Base-by-base conservation (phyloP, 176 grass and related monocot species). In the Phragmites australis region DNA sequence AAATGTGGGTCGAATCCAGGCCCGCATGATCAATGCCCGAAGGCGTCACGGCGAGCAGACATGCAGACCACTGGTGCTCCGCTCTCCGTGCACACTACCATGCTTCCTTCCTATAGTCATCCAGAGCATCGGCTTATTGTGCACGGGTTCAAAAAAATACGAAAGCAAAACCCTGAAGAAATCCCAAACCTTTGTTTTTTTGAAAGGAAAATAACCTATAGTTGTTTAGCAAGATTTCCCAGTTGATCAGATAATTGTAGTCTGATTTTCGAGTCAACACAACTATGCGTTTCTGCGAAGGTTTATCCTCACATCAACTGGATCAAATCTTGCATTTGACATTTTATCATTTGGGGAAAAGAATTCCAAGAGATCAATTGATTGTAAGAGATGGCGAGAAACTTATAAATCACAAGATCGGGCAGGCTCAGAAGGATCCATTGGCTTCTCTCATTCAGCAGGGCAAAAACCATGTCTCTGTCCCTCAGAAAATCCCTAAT, bases 161-260 rank as follows among this genome's bases (percentile, higher is more conserved):
- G 23, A 57, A 11, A 9, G 11, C 1, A 42, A 25, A 32, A 8
- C 13, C 27, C 64, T 5, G 46, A 2, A 53, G 29, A 47, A 4
- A 13, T 4, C 25, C 0, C 7, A 13, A 48, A 12, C 6, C 0
- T 3, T 2, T 0, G 15, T 63, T 8, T 9, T 29, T 16, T 0
- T 0, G 39, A 5, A 8, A 68, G 4, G 25, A 13, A 14, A 19
- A 0, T 3, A 15, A 6, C 1, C 2, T 34, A n/a, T n/a, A n/a
- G n/a, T n/a, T n/a, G n/a, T 34, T 32, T 16, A 32, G 32, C 27
- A 66, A 67, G 34, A 40, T 57, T 23, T n/a, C 0, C 13, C 45
- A 66, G 76, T 76, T 54, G 94, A 94, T 97, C 89, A 97, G 94
- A 97, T 97, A 97, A 94, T 92, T 97, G 94, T 97, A 92, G 89